A percentile compares a stretch with the other conserved stretches of the same genome.
phyloP scores from a whole-genome alignment of 139 green algal genomes.

The Eudorina sp. region DNA sequence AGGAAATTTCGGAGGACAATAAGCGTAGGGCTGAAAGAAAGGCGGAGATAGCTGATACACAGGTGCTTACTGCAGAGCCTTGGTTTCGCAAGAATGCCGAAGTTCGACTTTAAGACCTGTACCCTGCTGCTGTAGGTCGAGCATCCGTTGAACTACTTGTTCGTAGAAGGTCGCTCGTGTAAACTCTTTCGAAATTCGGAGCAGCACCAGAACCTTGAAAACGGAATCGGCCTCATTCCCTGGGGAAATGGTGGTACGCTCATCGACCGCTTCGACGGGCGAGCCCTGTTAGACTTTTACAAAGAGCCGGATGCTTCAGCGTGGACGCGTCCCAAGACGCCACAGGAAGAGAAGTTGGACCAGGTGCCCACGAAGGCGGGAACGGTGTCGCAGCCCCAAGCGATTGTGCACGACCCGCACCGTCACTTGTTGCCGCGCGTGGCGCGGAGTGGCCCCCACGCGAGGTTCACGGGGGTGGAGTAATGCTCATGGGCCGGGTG shows the following conservation, averaged over 20 bases:
- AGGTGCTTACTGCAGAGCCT: constrained; percentile 17
- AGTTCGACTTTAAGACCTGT: no score
- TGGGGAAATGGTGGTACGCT: constrained; percentile 76
- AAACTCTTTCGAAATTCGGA: constrained; percentile 67
- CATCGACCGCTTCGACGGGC: constrained; percentile 85
- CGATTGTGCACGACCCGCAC: no score
- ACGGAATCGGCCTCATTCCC: constrained; percentile 72
- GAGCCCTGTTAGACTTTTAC: constrained; percentile 84
- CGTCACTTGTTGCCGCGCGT: no score
- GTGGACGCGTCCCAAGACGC: constrained; percentile 47
- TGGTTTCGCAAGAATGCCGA: no score
- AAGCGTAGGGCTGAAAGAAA: constrained; percentile 63
- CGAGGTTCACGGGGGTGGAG: no score
- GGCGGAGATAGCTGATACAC: constrained; percentile 55
- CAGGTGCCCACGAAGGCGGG: constrained; percentile 57
- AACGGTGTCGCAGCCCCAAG: no score
- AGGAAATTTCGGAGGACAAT: constrained; percentile 69
- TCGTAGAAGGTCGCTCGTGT: constrained; percentile 70
- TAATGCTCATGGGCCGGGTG: no score
- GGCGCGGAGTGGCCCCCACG: no score
- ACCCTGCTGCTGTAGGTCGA: constrained; percentile 57
- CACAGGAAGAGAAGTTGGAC: constrained; percentile 75
- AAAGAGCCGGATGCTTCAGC: constrained; percentile 60
- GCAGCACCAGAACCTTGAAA: constrained; percentile 66
- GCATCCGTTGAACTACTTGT: constrained; percentile 75